Evolutionary conservation across 345 rosid species (phyloP), one percentile per base, ranked within the genome.

Genomic region (Rhodamnia rubescens): DNA sequence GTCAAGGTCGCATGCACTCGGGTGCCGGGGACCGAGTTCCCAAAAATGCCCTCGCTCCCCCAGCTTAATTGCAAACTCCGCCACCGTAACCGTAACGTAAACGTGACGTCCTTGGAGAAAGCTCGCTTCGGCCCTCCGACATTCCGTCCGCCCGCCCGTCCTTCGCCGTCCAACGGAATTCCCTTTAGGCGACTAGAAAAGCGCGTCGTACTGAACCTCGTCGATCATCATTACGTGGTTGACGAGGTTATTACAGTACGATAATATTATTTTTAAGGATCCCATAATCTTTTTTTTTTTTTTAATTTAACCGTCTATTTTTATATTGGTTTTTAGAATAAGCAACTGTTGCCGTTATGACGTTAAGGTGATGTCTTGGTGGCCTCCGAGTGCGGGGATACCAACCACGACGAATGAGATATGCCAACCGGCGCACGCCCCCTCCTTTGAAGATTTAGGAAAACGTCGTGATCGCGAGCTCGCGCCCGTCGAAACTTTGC

Each of bases 341-440:
- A 12, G 50, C 24, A 8, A 22, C 6, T 7, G n/a, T 51, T 9
- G 26, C 47, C 14, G 24, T n/a, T 53, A 14, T 86, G 87, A 86
- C 52, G 84, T 82, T 27, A 61, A 40, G 47, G 58, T 42, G 85
- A 82, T 59, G 85, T 36, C 29, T 32, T 13, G 44, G 84, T 58
- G 82, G 83, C 53, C 78, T 10, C 74, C 26, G 20, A 58, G n/a
- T 64, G 82, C 59, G 74, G 36, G 83, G 54, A 29, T 59, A 85
- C 87, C 87, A 82, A 86, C 87, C 85, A 58, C 82, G 85, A 24
- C 49, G 87, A 86, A 86, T 81, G 87, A 82, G 87, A 86, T 15
- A 1, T 44, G 59, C 85, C 52, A 86, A 69, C 42, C 22, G 64
- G 64, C 82, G 84, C 81, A 61, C 87, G 59, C 80, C 42, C 24